Base-by-base conservation (phyloP, 441 rosid species). In the Euphorbia corollata region DNA sequence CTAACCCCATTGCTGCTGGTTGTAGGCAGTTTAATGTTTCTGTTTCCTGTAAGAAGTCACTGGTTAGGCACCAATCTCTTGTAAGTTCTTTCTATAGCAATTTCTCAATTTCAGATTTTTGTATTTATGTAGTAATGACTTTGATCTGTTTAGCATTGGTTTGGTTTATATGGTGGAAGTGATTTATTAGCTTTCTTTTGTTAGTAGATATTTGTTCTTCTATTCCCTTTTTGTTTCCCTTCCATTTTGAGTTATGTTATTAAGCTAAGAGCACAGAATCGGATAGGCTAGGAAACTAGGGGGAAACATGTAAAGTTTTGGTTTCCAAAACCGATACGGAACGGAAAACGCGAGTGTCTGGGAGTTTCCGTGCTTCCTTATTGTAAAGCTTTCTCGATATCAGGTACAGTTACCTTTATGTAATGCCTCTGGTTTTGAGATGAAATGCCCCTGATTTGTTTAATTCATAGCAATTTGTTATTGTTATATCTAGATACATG, bases 61-160 rank as follows among this genome's bases (percentile, higher is more conserved):
- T 87, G 15, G 80, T 85, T 78, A 90, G 91, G 16, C 97, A 87
- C 76, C 79, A 80, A 38, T 87, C 97, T 58, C 85, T 91, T 57
- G 92, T 86, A 75, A 88, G 90, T 69, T 20, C 32, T 2, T 12
- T 20, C 20, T 36, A 2, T 5, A 9, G n/a, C 38, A 11, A 3
- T 15, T 48, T 11, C 1, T 19, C 10, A 0, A n/a, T 51, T 51
- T 18, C 0, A 4, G 9, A 5, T 51, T 47, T 18, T 32, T 13
- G 32, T 27, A 1, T 27, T 1, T 39, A 1, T 39, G 45, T 2
- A 6, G 45, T 39, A 39, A 3, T 38, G 41, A 8, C 41, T 39
- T 39, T 39, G 45, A 2, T 27, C 32, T 27, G 32, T 27, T 27
- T 27, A 1, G 32, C 4, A 1, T 27, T 27, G 32, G 32, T 27